A percentile compares a stretch with the other conserved stretches of the same genome.
Conservation (phyloP, 192 early-diverging fungal genomes). For the Anaeromyces robustus region DNA sequence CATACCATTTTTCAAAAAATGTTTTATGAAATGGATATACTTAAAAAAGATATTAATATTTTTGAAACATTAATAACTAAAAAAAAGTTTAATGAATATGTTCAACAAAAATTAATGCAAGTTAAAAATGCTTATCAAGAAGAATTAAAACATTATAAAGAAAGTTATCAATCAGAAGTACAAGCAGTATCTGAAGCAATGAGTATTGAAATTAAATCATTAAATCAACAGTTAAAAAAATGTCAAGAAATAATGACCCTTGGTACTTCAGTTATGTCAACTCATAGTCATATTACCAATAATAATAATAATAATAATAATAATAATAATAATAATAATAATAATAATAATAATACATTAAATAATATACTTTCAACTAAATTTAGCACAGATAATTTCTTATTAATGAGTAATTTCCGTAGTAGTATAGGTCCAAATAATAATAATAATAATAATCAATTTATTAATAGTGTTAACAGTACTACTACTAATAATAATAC, state of each 20-base stretch:
- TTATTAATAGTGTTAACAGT: neutral
- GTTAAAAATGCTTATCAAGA: neutral
- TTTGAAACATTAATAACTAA: neutral
- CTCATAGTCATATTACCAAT: neutral
- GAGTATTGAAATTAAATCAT: neutral
- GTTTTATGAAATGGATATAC: neutral
- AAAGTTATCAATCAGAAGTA: neutral
- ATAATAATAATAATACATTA: too few species aligned
- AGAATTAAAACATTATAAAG: neutral
- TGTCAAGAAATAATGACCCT: neutral
- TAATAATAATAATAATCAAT: neutral
- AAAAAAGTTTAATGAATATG: neutral
- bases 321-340: too few species aligned
- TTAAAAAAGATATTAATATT: neutral
- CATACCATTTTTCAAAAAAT: neutral
- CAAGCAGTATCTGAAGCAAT: neutral
- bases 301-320: neutral
- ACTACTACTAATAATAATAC: neutral
- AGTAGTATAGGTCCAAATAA: neutral
- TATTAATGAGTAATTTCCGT: neutral
- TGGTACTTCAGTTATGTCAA: neutral
- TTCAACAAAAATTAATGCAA: neutral
- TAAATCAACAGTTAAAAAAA: neutral
- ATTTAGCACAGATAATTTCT: neutral
- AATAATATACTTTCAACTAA: neutral